Evolutionary conservation across 2,329 filamentous ascomycete species (phyloP).

Genomic region (Venturia oleaginea): DNA sequence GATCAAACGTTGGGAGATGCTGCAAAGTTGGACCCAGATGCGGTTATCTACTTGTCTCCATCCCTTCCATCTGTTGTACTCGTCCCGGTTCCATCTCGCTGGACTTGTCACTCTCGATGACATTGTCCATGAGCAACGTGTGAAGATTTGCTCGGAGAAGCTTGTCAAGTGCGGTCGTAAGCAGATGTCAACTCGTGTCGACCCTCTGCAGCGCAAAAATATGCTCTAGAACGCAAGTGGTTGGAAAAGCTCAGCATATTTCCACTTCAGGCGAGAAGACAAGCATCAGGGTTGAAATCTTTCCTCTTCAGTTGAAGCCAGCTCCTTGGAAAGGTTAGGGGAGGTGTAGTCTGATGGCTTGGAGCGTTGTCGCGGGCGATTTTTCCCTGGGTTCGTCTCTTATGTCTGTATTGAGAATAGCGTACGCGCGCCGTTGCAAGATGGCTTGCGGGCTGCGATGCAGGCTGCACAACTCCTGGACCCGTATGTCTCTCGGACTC

Average conservation of each 20-base stretch:
- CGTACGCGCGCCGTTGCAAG: background rate
- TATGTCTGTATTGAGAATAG: background rate
- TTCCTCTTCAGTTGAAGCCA: background rate
- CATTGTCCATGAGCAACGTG: background rate
- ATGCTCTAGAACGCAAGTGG: background rate
- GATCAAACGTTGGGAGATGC: background rate
- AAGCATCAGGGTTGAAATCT: background rate
- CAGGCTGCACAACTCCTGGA: constrained; percentile 1
- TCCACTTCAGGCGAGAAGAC: background rate
- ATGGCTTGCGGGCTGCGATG: background rate
- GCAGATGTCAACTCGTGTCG: background rate
- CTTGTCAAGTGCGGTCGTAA: background rate
- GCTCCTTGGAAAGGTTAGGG: background rate
- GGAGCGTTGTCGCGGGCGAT: background rate
- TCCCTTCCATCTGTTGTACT: background rate
- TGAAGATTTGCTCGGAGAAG: background rate
- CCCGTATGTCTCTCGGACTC: constrained; percentile 3
- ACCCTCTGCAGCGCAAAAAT: background rate
- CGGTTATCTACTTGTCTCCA: background rate
- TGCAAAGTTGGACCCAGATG: background rate
- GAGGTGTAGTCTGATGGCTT: background rate
- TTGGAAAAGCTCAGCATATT: background rate
- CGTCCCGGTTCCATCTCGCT: background rate
- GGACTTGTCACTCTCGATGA: background rate
- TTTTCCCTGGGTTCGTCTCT: constrained; percentile 6